Conservation (phyloP, 495 filamentous ascomycete genomes). For the Pyrenula massariospora region DNA sequence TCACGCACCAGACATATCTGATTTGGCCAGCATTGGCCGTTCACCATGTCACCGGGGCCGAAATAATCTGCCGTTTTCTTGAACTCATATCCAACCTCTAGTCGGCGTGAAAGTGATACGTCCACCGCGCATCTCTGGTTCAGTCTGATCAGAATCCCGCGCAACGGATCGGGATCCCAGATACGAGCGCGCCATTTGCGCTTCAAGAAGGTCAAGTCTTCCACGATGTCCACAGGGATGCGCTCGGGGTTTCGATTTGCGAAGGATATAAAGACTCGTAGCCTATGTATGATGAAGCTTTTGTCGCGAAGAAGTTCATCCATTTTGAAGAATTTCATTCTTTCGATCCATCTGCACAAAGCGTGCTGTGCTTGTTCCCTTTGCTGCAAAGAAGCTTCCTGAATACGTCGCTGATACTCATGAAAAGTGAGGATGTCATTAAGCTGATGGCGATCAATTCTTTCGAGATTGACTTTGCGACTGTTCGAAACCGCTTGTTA, state of each 20-base stretch:
- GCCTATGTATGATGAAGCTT: not conserved
- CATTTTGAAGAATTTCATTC: not conserved
- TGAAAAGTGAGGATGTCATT: not conserved
- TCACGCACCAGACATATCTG: constrained; percentile 40
- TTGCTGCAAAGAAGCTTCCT: not conserved
- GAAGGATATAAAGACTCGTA: not conserved
- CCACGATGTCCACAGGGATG: constrained; percentile 27
- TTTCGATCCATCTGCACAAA: not conserved
- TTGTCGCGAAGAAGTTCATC: not conserved
- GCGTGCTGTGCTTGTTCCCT: not conserved
- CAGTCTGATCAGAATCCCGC: constrained; percentile 26
- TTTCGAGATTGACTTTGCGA: not conserved
- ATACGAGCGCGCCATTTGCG: constrained; percentile 23
- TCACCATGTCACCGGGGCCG: constrained; percentile 33
- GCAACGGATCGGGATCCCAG: constrained; percentile 31
- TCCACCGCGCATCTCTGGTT: constrained; percentile 4
- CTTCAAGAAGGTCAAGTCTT: constrained; percentile 26
- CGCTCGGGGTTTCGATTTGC: not conserved
- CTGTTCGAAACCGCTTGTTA: not conserved
- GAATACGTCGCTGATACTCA: not conserved
- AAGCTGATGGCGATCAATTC: not conserved
- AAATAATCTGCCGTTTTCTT: constrained; percentile 15
- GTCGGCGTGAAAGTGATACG: constrained; percentile 9
- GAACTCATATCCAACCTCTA: constrained; percentile 14
- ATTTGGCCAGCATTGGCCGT: constrained; percentile 47